Base-by-base conservation (phyloP, 2,329 filamentous ascomycete genomes). In the Hypoxylon rubiginosum region DNA sequence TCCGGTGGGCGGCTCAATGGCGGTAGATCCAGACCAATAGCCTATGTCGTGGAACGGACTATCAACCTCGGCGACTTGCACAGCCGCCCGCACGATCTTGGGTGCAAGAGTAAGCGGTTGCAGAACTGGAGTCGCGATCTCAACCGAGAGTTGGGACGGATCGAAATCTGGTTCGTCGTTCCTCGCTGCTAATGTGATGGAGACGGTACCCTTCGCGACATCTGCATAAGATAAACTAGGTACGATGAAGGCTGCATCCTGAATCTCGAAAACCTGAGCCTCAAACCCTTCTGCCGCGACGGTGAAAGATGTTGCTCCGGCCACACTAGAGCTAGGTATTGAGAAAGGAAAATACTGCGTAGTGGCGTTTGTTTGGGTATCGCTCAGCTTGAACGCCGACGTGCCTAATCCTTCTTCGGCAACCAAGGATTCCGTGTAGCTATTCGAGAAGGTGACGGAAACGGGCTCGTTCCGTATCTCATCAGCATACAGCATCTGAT, bases 91-190 rank as follows among this genome's bases (percentile, higher is more conserved):
- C 17, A 51, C 57, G 34, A 73, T 56, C 41, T 64, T 69, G 4
- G 73, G 72, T 19, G 63, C 68, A 13, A 75, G 65, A 11, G 73
- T 74, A 46, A 73, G 55, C 13, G 67, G 71, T 51, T 74, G 72
- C 15, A 57, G 45, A 6, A 72, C 52, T 4, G 73, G 72, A 7
- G 67, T 65, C 21, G 62, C 64, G 24, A 73, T 39, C 10, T 26
- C 52, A 1, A 72, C 59, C 2, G 52, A 50, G 15, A 73, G 19
- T n/a, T 61, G 52, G 5, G 64, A 54, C 3, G 49, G 34, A n/a
- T 68, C 56, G 9, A 62, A 61, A 9, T 46, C 59, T 4, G 48
- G 5, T 24, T 28, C 21, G 13, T 65, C 30, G 8, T 36, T 60
- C 13, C 48, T 61, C 7, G 58, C 63, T 3, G 71, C 72, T 24